A percentile compares a stretch with the other conserved stretches of the same genome.
These are phyloP conservation scores for Arthroderma sp. DNA, from an alignment of 2,329 filamentous ascomycete species.

Conservation along the genomic window DNA sequence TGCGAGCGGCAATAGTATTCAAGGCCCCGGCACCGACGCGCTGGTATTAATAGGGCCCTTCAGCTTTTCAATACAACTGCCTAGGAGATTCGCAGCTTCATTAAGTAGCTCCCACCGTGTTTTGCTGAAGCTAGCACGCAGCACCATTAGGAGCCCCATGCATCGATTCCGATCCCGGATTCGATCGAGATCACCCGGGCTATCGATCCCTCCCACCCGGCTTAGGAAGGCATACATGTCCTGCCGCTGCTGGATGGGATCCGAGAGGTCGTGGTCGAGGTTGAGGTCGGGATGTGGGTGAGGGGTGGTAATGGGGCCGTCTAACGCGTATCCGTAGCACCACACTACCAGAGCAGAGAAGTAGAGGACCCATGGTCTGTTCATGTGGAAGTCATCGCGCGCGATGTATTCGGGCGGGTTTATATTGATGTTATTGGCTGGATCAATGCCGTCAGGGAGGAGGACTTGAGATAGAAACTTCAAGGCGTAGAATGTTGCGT, in stretches of 20 bases:
- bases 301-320: slow-evolving; percentile 52
- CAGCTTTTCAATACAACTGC: slow-evolving; percentile 61
- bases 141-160: slow-evolving; percentile 64
- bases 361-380: slow-evolving; percentile 90
- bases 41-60: not conserved
- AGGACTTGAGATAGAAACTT: slow-evolving; percentile 80
- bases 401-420: slow-evolving; percentile 54
- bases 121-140: slow-evolving; percentile 67
- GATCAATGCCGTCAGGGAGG: slow-evolving; percentile 36
- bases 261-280: slow-evolving; percentile 36
- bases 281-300: slow-evolving; percentile 13
- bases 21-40: not conserved
- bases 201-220: slow-evolving; percentile 55
- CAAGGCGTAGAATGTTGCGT: slow-evolving; percentile 84
- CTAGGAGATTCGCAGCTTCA: slow-evolving; percentile 68
- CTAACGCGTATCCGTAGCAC: slow-evolving; percentile 85
- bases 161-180: slow-evolving; percentile 70
- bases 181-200: slow-evolving; percentile 63
- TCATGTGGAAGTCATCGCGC: slow-evolving; percentile 76
- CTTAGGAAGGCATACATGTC: slow-evolving; percentile 72
- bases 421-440: slow-evolving; percentile 20
- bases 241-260: slow-evolving; percentile 51
- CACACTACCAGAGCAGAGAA: slow-evolving; percentile 86
- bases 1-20: too few relatives aligned
- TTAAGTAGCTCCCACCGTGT: slow-evolving; percentile 86